Evolutionary conservation across 139 green algal species (phyloP), one percentile per base, ranked within the genome.

Genomic region (Picochlorum sp.): DNA sequence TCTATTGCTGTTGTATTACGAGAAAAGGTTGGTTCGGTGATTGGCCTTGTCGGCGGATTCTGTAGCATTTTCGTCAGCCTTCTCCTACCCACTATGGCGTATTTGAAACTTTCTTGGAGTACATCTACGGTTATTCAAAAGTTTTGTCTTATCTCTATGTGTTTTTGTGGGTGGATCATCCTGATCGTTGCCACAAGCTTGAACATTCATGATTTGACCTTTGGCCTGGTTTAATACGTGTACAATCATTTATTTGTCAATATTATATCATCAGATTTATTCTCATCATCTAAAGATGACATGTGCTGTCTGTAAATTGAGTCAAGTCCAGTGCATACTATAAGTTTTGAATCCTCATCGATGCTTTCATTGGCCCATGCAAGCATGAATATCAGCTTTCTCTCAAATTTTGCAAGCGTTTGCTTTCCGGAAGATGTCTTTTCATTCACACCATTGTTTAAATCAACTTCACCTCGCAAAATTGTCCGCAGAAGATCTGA

Each of bases 341-440:
- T 0, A 41, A 13, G 34, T 41, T 41, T 41, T 41, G 34, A 41
- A 41, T 41, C 34, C 34, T 41, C 51, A 6, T 45, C 7, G 57
- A 69, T 71, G n/a, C 16, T 26, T 69, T 85, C 75, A 37, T 88
- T 89, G 20, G 75, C 78, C 83, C 83, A 89, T 1, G 65, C 60
- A 9, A 75, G 41, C 13, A 89, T 68, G 65, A 86, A 89, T 8
- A 72, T 16, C 55, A 86, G 55, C 71, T 86, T 86, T 20, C 62
- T 73, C 52, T 73, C 64, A 34, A 78, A 18, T 31, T 20, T 31
- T 60, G 60, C 62, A 18, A 62, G 45, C 8, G 15, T 23, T 8
- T 28, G 31, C 16, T 62, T 45, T 20, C 14, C 9, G 15, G n/a
- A 23, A 15, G 50, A 57, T 15, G 9, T 30, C 7, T 7, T 45